Evolutionary conservation across 495 filamentous ascomycete species (phyloP).

Genomic region (Bathelium albidoporum): DNA sequence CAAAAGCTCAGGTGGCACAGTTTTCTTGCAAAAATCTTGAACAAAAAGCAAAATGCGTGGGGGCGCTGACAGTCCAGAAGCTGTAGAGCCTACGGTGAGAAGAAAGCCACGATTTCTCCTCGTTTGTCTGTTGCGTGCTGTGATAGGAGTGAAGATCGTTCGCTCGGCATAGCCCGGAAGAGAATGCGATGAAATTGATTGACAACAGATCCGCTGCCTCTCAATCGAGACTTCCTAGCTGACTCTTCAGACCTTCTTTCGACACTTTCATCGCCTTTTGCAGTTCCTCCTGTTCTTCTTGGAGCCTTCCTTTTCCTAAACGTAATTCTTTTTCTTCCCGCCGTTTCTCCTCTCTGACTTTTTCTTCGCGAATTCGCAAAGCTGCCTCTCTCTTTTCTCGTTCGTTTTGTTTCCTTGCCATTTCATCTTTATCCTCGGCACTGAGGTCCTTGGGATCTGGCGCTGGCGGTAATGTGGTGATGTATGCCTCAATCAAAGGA

Average conservation of each 20-base stretch:
- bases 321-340: slow-evolving; percentile 54
- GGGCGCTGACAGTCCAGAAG: neutral
- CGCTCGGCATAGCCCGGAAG: no score
- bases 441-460: slow-evolving; percentile 44
- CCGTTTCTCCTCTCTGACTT: slow-evolving; percentile 65
- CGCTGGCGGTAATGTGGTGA: slow-evolving; percentile 58
- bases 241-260: slow-evolving; percentile 47
- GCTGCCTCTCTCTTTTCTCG: slow-evolving; percentile 62
- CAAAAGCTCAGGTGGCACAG: neutral
- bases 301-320: slow-evolving; percentile 54
- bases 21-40: neutral
- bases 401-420: slow-evolving; percentile 51
- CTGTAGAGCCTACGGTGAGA: neutral
- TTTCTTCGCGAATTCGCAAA: slow-evolving; percentile 60
- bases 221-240: slow-evolving; percentile 9
- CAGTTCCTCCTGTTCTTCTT: slow-evolving; percentile 70
- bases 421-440: slow-evolving; percentile 50
- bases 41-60: no score
- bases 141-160: no score
- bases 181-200: no score
- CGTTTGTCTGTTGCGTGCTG: no score
- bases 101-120: neutral
- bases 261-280: slow-evolving; percentile 66
- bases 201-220: neutral
- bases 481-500: slow-evolving; percentile 62